A percentile compares a stretch with the other conserved stretches of the same genome.
These are phyloP conservation scores for Penicillium robsamsonii DNA, from an alignment of 495 filamentous ascomycete species.

Conservation along the genomic window DNA sequence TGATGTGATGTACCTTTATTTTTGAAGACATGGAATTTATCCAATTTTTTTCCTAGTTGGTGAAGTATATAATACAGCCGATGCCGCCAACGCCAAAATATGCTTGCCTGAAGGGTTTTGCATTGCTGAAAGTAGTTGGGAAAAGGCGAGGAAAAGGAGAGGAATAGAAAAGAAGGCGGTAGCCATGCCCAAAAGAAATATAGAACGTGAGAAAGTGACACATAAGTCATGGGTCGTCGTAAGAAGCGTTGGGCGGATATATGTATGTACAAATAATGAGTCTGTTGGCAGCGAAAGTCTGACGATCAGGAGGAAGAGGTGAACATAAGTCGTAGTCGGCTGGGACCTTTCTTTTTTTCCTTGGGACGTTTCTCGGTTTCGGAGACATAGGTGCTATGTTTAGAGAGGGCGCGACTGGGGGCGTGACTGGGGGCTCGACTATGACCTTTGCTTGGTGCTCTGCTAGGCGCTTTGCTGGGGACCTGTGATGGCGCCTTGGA, in stretches of 20 bases:
- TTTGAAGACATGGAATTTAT: not conserved
- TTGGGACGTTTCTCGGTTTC: conserved; percentile 38
- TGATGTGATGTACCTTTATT: not conserved
- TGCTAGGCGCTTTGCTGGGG: conserved; percentile 21
- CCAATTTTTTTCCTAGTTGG: not conserved
- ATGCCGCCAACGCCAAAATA: not conserved
- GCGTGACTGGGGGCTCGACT: conserved; percentile 10
- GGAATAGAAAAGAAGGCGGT: not conserved
- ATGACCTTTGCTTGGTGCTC: conserved; percentile 7
- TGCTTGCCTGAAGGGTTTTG: not conserved
- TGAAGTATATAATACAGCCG: not conserved
- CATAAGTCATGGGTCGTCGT: not conserved
- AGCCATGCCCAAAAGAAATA: not conserved
- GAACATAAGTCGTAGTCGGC: conserved; percentile 46
- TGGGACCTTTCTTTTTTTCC: conserved; percentile 44
- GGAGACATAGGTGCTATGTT: conserved; percentile 25
- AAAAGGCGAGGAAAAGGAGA: not conserved
- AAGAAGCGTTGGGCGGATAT: not conserved
- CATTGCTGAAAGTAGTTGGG: not conserved
- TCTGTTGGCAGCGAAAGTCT: conserved; percentile 13
- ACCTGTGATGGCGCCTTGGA: conserved; percentile 25
- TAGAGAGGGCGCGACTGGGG: conserved; percentile 17
- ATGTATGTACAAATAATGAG: conserved; percentile 4
- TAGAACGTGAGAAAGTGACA: not conserved
- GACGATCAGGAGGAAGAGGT: conserved; percentile 22